Base-by-base conservation (phyloP, 1,139 yeast species). In the Blastobotrys petasosporus region DNA sequence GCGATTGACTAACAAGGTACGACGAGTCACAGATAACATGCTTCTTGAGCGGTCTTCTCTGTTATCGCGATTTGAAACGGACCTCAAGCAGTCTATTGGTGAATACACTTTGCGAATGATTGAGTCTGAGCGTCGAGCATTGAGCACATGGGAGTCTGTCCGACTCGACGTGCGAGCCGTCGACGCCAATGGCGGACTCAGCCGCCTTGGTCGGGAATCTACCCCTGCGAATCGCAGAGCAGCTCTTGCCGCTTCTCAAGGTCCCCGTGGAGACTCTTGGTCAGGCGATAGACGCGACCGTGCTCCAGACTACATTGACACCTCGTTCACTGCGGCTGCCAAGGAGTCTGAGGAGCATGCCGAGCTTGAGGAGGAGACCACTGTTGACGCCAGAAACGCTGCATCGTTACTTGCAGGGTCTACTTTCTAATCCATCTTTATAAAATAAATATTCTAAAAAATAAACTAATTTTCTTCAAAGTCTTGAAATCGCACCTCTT, bases 11-110 rank as follows among this genome's bases (percentile, higher is more conserved):
- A 68, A 77, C 51, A 94, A 86, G 58, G 82, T 90, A 32, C 80
- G 83, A 49, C 73, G 95, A 51, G 84, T 92, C 23, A 85, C 95
- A 5, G 84, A 82, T 38, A 95, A 88, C 62, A 84, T 92, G 88
- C 64, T 85, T 39, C 73, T 78, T 39, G 97, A 90, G 63, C 75
- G 80, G 51, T 65, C 75, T 35, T 79, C 80, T 46, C 75, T 83
- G 38, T 55, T 79, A 36, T 65, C 67, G 9, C 76, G 77, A 59
- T 70, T 85, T 11, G 86, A 85, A 46, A 54, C 59, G 2, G 80
- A 77, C 58, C 60, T 87, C 37, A 74, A 73, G 48, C 64, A 66
- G 28, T 67, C 79, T 33, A 68, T 92, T 46, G 80, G 79, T 50
- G 75, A 72, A 40, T 80, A 76, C 52, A 78, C 87, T 0, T 69